Evolutionary conservation across 2,329 filamentous ascomycete species (phyloP), one percentile per base, ranked within the genome.

Genomic region (Pseudogymnoascus sp.): DNA sequence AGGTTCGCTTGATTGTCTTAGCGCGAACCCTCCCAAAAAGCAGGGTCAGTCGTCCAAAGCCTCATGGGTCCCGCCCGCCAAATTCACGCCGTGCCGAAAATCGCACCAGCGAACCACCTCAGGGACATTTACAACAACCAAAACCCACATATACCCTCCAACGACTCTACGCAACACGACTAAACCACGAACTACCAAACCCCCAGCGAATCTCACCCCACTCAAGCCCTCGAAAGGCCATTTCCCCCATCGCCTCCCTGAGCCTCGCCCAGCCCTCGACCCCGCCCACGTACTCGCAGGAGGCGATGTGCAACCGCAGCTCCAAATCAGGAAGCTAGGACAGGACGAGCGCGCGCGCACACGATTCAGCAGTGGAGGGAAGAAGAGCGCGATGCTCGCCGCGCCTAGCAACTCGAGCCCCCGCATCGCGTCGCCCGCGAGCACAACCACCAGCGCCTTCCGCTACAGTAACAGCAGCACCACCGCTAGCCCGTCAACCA

Each of bases 51-150:
- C 25, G 28, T 14, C 49, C 49, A 56, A 56, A 56, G 49, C 49
- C 49, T 56, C 49, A 34, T 34, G 49, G 25, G 49, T 56, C 49
- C 49, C 49, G 49, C 49, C 49, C 49, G 49, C 49, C 49, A 56
- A 56, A 56, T 56, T 56, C 49, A 56, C 28, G 49, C 49, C 49
- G 49, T 9, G n/a, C 49, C 49, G 49, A 56, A 56, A 56, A 56
- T 56, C 49, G 49, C 49, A 56, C 25, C 49, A 56, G 25, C 8
- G 49, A 34, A 34, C 49, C 9, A 11, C 28, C n/a, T 16, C 25
- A 3, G 3, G n/a, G 28, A 56, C 49, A 56, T 56, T 34, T 56
- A 12, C 49, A 4, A 28, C 49, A 56, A 56, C 49, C n/a, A 56
- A 28, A 11, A 31, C 25, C 25, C n/a, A 16, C 14, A 34, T 56